Evolutionary conservation across 164 flowering plant genomes (phyloP), one percentile per base, ranked within the genome.

Genomic region (Cinnamomum micranthum): DNA sequence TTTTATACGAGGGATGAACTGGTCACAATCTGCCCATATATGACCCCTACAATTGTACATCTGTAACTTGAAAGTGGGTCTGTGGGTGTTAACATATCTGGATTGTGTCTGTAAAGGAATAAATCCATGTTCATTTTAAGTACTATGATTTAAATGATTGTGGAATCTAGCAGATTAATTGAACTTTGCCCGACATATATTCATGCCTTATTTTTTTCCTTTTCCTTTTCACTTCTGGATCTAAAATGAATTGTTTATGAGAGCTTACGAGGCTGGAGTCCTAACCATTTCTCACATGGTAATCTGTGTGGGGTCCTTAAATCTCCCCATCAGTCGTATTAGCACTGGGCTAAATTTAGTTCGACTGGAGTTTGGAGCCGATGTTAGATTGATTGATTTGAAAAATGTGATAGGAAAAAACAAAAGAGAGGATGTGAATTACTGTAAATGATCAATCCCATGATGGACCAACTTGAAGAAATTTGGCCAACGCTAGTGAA

Each of bases 1-100:
- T 28, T 67, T 41, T 65, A 65, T 23, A 67, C n/a, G 33, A 67
- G 28, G 69, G 67, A 28, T 28, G 68, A 25, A 67, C 69, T 67
- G 24, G 41, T 31, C 69, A 31, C 41, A 67, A 31, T 67, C 35
- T 5, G 69, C 47, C 60, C 60, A 25, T 67, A n/a, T 4, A 22
- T 22, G 67, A 41, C 47, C 9, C 69, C 7, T 67, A 6, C 20
- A 67, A 67, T 17, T 67, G 69, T 67, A 67, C 17, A 67, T 64
- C 67, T 67, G 22, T 67, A 31, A 31, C 50, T 17, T 17, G 28
- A 15, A 31, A 67, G 33, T 10, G 17, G 14, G 68, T 23, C 12
- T 25, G 33, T 10, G 6, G 14, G 68, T 23, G 31, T 25, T 25
- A 25, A 65, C 27, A 65, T 25, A 17, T 25, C 15, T 65, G 27